Conservation (phyloP, 371 early-diverging fungal genomes). For the Mortierella sp. region DNA sequence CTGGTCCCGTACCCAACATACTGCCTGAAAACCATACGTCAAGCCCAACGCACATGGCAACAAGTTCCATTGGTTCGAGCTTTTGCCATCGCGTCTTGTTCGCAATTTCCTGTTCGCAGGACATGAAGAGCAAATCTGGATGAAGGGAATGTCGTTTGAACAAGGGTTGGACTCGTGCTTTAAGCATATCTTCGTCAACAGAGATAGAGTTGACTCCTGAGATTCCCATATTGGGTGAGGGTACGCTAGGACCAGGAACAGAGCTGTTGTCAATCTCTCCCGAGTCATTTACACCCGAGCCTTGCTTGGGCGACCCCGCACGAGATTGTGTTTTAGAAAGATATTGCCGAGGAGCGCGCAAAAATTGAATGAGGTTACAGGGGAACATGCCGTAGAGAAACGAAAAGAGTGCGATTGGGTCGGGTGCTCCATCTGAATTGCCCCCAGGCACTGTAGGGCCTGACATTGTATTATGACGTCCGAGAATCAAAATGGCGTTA, state of each 20-base stretch:
- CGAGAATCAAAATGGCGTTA: background rate
- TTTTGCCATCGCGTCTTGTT: slow-evolving; percentile 72
- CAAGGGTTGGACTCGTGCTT: slow-evolving; percentile 54
- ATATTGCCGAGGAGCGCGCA: slow-evolving; percentile 64
- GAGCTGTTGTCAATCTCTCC: slow-evolving; percentile 10
- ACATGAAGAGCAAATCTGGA: slow-evolving; percentile 64
- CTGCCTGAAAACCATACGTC: slow-evolving; percentile 68
- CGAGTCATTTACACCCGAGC: slow-evolving; percentile 6
- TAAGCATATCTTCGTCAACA: slow-evolving; percentile 46
- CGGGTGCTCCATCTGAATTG: slow-evolving; percentile 46
- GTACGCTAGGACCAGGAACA: background rate
- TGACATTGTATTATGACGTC: slow-evolving; percentile 2
- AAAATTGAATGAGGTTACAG: slow-evolving; percentile 67
- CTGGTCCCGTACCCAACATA: slow-evolving; percentile 25
- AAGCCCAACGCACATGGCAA: slow-evolving; percentile 71
- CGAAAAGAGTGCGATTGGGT: slow-evolving; percentile 67
- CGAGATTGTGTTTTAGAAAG: slow-evolving; percentile 45
- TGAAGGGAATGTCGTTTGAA: slow-evolving; percentile 70
- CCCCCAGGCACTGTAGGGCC: slow-evolving; percentile 43
- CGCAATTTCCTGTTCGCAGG: slow-evolving; percentile 61
- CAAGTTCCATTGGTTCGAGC: slow-evolving; percentile 73
- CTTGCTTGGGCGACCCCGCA: slow-evolving; percentile 34
- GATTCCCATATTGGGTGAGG: slow-evolving; percentile 13
- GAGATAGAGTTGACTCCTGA: background rate
- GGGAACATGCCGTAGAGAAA: slow-evolving; percentile 75